Percentiles rank a stretch among this genome's conserved stretches.
These are phyloP conservation scores for Cicer pinnatifidum DNA, from an alignment of 306 rosid species.

Conservation along the genomic window DNA sequence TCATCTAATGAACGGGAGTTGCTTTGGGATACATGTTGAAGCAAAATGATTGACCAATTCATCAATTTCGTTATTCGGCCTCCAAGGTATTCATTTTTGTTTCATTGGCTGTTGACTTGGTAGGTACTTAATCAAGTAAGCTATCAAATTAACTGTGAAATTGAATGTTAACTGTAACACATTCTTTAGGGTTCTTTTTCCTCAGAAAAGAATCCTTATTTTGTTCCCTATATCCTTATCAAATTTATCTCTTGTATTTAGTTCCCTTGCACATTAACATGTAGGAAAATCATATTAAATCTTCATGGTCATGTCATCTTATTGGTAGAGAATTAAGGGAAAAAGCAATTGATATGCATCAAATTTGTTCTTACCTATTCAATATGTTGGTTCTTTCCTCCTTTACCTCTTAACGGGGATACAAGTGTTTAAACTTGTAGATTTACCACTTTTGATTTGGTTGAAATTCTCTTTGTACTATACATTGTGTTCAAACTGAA, in stretches of 20 bases:
- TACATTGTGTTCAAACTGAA: slow-evolving; percentile 29
- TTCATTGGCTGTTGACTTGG: slow-evolving; percentile 40
- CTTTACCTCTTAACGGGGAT: slow-evolving; percentile 20
- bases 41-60: slow-evolving; percentile 92
- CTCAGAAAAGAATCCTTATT: slow-evolving; percentile 30
- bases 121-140: slow-evolving; percentile 36
- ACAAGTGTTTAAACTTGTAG: not conserved
- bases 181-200: slow-evolving; percentile 40
- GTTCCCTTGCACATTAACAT: slow-evolving; percentile 1
- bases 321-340: slow-evolving; percentile 38
- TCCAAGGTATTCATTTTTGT: slow-evolving; percentile 71
- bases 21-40: slow-evolving; percentile 48
- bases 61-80: slow-evolving; percentile 97
- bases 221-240: slow-evolving; percentile 17
- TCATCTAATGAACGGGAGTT: slow-evolving; percentile 65
- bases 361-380: slow-evolving; percentile 26
- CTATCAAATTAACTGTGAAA: not conserved
- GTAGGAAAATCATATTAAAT: not conserved
- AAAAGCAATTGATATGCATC: slow-evolving; percentile 37
- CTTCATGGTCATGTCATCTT: slow-evolving; percentile 41
- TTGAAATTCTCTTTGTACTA: slow-evolving; percentile 22
- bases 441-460: slow-evolving; percentile 15
- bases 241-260: slow-evolving; percentile 26
- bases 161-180: slow-evolving; percentile 9
- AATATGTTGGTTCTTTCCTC: slow-evolving; percentile 33